phyloP scores from a whole-genome alignment of 176 grass and related monocot genomes.

The Oryza glumipatula region DNA sequence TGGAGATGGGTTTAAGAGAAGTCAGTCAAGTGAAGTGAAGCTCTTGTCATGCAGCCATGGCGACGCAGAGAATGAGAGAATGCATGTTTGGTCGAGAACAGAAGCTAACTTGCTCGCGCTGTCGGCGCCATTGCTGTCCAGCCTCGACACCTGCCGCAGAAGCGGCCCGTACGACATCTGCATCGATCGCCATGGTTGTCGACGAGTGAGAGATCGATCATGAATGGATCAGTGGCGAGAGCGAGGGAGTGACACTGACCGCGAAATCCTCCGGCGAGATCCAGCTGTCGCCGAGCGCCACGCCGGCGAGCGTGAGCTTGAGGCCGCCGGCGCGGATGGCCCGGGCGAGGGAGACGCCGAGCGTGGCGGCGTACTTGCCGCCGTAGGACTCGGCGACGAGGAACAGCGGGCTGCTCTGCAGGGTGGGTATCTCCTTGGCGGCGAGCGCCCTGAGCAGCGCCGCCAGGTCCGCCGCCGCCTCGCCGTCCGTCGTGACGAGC shows the following conservation, averaged over 20 bases:
- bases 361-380: slow-evolving; percentile 78
- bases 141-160: slow-evolving; percentile 66
- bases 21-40: background rate
- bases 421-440: slow-evolving; percentile 28
- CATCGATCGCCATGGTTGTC: slow-evolving; percentile 15
- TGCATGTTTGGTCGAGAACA: background rate
- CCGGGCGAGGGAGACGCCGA: slow-evolving; percentile 52
- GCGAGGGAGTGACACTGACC: slow-evolving; percentile 33
- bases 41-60: background rate
- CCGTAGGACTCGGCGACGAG: slow-evolving; percentile 87
- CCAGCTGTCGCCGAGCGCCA: slow-evolving; percentile 85
- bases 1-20: background rate
- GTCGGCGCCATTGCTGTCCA: slow-evolving; percentile 63
- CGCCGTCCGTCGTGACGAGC: slow-evolving; percentile 69
- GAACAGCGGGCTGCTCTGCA: slow-evolving; percentile 68
- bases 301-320: slow-evolving; percentile 74
- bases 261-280: slow-evolving; percentile 82
- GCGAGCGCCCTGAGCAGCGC: slow-evolving; percentile 65
- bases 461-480: slow-evolving; percentile 62
- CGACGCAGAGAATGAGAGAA: background rate
- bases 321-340: slow-evolving; percentile 55
- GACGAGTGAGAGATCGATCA: background rate
- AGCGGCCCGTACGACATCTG: slow-evolving; percentile 73
- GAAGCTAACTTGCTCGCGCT: slow-evolving; percentile 55
- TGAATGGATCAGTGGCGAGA: background rate